These are phyloP conservation scores for Penicillium sp. DNA, from an alignment of 2,329 filamentous ascomycete species.

Conservation along the genomic window DNA sequence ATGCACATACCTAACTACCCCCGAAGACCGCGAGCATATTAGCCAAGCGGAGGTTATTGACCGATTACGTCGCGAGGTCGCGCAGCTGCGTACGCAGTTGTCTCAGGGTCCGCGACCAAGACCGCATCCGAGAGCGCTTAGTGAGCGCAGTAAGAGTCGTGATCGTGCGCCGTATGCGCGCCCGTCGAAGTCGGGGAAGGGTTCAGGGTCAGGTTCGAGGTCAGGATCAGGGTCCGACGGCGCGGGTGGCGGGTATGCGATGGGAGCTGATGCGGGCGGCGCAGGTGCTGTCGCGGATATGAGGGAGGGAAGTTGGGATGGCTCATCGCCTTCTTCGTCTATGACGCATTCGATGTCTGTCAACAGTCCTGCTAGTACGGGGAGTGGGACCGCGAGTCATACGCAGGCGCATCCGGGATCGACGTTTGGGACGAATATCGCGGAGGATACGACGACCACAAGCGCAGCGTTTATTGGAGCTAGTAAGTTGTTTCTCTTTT, in stretches of 20 bases:
- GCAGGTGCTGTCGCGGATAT: background rate
- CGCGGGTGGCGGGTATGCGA: background rate
- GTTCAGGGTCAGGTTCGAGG: background rate
- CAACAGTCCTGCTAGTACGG: slow-evolving; percentile 24
- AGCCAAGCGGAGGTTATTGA: slow-evolving; percentile 53
- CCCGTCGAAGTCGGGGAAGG: background rate
- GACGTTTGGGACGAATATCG: slow-evolving; percentile 9
- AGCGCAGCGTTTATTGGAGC: slow-evolving; percentile 3
- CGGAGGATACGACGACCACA: slow-evolving; percentile 8
- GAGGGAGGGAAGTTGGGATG: slow-evolving; percentile 16
- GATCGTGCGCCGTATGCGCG: background rate
- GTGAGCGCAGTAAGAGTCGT: background rate
- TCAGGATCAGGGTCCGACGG: background rate
- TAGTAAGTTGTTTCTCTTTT: slow-evolving; percentile 1
- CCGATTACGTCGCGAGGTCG: slow-evolving; percentile 26
- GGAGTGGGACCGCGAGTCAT: slow-evolving; percentile 16
- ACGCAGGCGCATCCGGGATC: background rate
- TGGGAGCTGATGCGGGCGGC: background rate
- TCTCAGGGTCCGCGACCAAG: slow-evolving; percentile 6
- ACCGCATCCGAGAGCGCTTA: background rate
- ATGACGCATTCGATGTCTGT: slow-evolving; percentile 18
- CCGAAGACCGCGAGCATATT: slow-evolving; percentile 63
- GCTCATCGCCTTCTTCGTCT: slow-evolving; percentile 20
- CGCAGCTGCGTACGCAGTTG: slow-evolving; percentile 19
- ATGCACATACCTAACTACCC: slow-evolving; percentile 29